Evolutionary conservation across 164 flowering plant genomes (phyloP).

Genomic region (Akebia trifoliata): DNA sequence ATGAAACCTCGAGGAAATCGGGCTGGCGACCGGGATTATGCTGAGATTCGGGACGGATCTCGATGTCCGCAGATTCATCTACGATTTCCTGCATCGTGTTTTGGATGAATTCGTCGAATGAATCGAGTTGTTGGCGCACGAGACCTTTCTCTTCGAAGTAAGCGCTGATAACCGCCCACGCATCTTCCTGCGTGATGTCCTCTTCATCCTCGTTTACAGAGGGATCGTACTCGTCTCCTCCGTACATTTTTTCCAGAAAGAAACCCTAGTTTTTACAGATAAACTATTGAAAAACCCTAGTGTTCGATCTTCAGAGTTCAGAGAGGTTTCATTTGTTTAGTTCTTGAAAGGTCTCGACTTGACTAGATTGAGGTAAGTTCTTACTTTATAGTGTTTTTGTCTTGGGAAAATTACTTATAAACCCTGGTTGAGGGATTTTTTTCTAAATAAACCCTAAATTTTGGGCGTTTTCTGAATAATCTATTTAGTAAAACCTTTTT

Average conservation of each 20-base stretch:
- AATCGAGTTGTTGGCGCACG: conserved; percentile 94
- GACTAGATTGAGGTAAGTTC: no score
- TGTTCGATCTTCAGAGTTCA: not conserved
- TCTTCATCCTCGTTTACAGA: conserved; percentile 53
- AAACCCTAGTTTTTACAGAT: no score
- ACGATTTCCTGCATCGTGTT: conserved; percentile 99
- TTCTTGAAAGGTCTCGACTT: not conserved
- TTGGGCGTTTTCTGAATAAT: no score
- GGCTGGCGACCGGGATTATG: conserved; percentile 93
- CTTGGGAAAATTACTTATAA: no score
- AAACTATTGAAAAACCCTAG: not conserved
- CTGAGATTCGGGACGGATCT: conserved; percentile 97
- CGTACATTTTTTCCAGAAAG: conserved; percentile 21
- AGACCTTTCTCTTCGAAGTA: conserved; percentile 96
- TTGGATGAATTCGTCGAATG: conserved; percentile 96
- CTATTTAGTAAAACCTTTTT: no score
- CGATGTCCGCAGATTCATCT: conserved; percentile 90
- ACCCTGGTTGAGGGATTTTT: no score
- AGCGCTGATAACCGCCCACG: conserved; percentile 95
- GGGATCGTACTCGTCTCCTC: conserved; percentile 43
- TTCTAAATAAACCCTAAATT: no score
- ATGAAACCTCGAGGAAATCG: conserved; percentile 73
- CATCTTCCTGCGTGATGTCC: conserved; percentile 97
- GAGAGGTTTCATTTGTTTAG: not conserved
- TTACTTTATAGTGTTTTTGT: no score